Percentiles rank a stretch among this genome's conserved stretches.
Evolutionary conservation across 1,139 yeast species (phyloP).

Genomic region (Debaryomyces coudertii): DNA sequence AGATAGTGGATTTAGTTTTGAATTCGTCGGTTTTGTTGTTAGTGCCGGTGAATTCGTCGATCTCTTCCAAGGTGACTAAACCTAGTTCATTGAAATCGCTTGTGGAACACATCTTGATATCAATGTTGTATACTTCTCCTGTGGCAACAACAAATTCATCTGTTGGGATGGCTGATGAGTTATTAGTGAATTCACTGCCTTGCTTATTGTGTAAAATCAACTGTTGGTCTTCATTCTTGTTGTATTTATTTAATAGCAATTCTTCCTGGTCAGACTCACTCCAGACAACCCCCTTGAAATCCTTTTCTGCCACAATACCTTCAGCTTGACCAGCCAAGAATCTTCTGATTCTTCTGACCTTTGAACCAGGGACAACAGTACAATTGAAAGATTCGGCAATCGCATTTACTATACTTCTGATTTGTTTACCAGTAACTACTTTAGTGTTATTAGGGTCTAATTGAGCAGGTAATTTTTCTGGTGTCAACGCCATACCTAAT

Average conservation of each 20-base stretch:
- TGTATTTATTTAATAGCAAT: slow-evolving; percentile 50
- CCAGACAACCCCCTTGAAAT: slow-evolving; percentile 93
- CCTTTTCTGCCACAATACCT: slow-evolving; percentile 87
- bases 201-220: slow-evolving; percentile 33
- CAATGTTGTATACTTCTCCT: slow-evolving; percentile 88
- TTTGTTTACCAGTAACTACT: slow-evolving; percentile 63
- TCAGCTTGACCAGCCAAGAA: slow-evolving; percentile 96
- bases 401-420: slow-evolving; percentile 76
- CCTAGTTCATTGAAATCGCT: slow-evolving; percentile 59
- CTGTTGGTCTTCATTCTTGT: slow-evolving; percentile 35
- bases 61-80: slow-evolving; percentile 63
- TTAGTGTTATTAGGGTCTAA: slow-evolving; percentile 33
- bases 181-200: slow-evolving; percentile 21
- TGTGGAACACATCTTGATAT: slow-evolving; percentile 77
- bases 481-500: slow-evolving; percentile 72
- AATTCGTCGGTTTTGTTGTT: slow-evolving; percentile 55
- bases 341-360: slow-evolving; percentile 87
- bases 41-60: slow-evolving; percentile 66
- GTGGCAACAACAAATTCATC: slow-evolving; percentile 72
- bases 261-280: slow-evolving; percentile 80
- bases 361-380: slow-evolving; percentile 87
- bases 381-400: slow-evolving; percentile 82
- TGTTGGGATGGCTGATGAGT: slow-evolving; percentile 62
- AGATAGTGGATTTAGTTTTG: slow-evolving; percentile 70
- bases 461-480: slow-evolving; percentile 67